Conservation (phyloP, 176 grass and related monocot genomes). For the Oryza australiensis region DNA sequence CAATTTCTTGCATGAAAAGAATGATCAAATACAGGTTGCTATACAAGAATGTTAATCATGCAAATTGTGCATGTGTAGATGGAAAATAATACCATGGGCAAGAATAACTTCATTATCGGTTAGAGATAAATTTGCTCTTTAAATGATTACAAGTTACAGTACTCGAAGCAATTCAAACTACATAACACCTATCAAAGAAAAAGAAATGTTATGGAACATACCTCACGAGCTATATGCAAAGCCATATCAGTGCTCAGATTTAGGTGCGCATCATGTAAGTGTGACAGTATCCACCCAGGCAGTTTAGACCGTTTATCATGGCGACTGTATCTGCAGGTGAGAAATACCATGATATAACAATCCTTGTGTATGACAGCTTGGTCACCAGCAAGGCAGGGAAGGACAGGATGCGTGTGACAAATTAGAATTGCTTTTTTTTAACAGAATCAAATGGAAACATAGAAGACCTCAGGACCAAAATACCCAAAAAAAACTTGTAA, state of each 20-base stretch:
- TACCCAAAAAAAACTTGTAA: background rate
- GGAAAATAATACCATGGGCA: background rate
- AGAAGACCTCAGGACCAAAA: background rate
- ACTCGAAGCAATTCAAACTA: background rate
- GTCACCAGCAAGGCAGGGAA: background rate
- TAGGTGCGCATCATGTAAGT: constrained; percentile 83
- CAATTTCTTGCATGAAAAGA: background rate
- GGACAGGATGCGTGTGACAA: background rate
- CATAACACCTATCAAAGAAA: constrained; percentile 1
- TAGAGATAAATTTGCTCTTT: background rate
- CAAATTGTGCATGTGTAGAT: background rate
- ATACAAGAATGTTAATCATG: background rate
- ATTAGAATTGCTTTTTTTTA: background rate
- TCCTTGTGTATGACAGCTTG: background rate
- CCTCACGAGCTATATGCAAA: constrained; percentile 94
- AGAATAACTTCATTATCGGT: background rate
- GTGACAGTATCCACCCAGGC: constrained; percentile 95
- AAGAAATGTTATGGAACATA: constrained; percentile 30
- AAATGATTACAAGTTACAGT: background rate
- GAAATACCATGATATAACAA: background rate
- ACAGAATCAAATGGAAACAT: background rate
- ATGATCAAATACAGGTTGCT: background rate
- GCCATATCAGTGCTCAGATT: constrained; percentile 98
- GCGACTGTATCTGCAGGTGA: constrained; percentile 68
- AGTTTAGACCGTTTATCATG: constrained; percentile 94